Evolutionary conservation across 305 asterid species (phyloP).

Genomic region (Fraxinus dipetala): DNA sequence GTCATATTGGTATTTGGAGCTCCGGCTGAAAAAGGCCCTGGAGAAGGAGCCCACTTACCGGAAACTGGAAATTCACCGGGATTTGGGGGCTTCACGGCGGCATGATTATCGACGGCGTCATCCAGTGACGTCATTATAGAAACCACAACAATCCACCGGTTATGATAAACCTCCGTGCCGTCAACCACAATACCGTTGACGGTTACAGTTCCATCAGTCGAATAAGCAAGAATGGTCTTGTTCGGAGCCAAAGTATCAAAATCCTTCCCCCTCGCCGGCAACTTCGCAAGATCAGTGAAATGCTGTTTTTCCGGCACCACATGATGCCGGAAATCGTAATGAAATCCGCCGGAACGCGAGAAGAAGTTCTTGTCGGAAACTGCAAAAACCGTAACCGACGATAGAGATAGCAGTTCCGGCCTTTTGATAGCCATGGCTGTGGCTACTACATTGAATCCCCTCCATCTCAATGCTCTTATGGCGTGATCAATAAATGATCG

Average conservation of each 20-base stretch:
- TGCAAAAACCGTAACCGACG: constrained; percentile 53
- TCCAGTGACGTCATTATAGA: constrained; percentile 46
- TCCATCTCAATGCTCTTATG: constrained; percentile 43
- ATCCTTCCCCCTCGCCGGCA: constrained; percentile 20
- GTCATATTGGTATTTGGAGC: not conserved
- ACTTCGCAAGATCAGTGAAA: constrained; percentile 26
- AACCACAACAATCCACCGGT: constrained; percentile 61
- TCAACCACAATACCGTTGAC: constrained; percentile 47
- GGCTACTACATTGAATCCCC: constrained; percentile 57
- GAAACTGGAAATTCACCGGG: not conserved
- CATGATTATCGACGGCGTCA: constrained; percentile 25
- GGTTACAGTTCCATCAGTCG: constrained; percentile 39
- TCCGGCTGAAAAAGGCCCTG: constrained; percentile 21
- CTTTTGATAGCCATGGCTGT: constrained; percentile 46
- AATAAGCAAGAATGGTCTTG: constrained; percentile 35
- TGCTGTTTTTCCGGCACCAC: constrained; percentile 47
- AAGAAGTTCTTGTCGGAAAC: constrained; percentile 56
- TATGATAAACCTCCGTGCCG: constrained; percentile 51
- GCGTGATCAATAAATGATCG: constrained; percentile 55
- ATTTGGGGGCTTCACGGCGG: not conserved
- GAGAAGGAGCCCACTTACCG: constrained; percentile 23
- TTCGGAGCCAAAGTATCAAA: constrained; percentile 52
- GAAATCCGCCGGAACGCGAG: constrained; percentile 41
- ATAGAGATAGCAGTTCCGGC: constrained; percentile 44
- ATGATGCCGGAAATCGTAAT: constrained; percentile 59